Evolutionary conservation across 352 stramenopile species (phyloP).

Genomic region (Pythium grandisporangium): DNA sequence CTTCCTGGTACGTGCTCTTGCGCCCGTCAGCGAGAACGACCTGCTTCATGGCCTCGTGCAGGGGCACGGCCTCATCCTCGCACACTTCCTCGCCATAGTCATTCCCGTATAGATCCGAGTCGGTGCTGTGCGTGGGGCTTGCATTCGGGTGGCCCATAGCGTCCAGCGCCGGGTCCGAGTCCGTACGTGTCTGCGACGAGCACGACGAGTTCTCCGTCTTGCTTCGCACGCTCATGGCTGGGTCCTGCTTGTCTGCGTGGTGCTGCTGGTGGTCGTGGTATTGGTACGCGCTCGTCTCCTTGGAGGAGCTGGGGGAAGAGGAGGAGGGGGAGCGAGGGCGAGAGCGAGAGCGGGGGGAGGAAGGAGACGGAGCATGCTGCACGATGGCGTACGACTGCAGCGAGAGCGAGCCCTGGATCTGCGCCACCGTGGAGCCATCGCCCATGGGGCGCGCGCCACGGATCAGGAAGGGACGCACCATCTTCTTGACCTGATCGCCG

Average conservation of each 20-base stretch:
- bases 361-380: conserved; percentile 18
- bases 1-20: conserved; percentile 60
- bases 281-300: conserved; percentile 9
- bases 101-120: conserved; percentile 18
- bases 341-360: conserved; percentile 18
- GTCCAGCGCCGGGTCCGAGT: conserved; percentile 33
- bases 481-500: conserved; percentile 50
- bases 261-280: too few species aligned
- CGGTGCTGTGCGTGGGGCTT: conserved; percentile 9
- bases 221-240: conserved; percentile 12
- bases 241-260: too few species aligned
- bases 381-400: conserved; percentile 53
- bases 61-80: conserved; percentile 49
- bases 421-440: conserved; percentile 49
- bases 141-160: conserved; percentile 1
- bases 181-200: conserved; percentile 24
- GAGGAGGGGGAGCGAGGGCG: conserved; percentile 3
- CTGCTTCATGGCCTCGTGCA: conserved; percentile 73
- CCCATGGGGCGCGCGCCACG: conserved; percentile 69
- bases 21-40: conserved; percentile 51
- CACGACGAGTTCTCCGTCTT: conserved; percentile 6
- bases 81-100: conserved; percentile 57
- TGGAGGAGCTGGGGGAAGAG: neutral
- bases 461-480: conserved; percentile 69
- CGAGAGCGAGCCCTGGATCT: conserved; percentile 70